A percentile compares a stretch with the other conserved stretches of the same genome.
Conservation (phyloP, 495 filamentous ascomycete species). For the Hyaloscypha bicolor region DNA sequence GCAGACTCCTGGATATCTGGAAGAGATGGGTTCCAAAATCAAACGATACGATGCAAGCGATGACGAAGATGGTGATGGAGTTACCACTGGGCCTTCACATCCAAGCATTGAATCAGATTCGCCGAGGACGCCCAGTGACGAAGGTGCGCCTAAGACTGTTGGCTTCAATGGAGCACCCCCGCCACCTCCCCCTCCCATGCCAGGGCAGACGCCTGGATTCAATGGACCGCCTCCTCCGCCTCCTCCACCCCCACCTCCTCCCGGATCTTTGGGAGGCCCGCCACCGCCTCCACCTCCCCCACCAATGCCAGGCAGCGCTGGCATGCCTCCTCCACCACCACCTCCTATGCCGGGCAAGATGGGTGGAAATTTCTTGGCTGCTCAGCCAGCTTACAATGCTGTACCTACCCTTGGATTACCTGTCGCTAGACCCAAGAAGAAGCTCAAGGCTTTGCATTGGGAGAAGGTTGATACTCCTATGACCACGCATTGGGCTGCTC, state of each 20-base stretch:
- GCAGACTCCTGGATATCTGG: conserved; percentile 75
- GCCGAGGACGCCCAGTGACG: conserved; percentile 71
- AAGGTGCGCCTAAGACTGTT: conserved; percentile 37
- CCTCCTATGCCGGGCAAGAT: conserved; percentile 64
- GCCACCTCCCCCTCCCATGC: conserved; percentile 55
- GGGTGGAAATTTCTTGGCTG: conserved; percentile 53
- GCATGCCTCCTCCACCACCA: conserved; percentile 45
- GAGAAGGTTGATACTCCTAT: conserved; percentile 95
- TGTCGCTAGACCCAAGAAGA: conserved; percentile 92
- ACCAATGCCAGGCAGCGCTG: conserved; percentile 41
- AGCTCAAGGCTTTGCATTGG: conserved; percentile 99
- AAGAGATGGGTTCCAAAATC: conserved; percentile 77
- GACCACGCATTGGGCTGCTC: conserved; percentile 92
- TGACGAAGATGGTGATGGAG: conserved; percentile 70
- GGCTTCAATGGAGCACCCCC: conserved; percentile 44
- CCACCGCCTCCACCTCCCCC: conserved; percentile 59
- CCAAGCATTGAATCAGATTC: conserved; percentile 72
- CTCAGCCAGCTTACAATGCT: conserved; percentile 44
- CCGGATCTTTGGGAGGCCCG: conserved; percentile 45
- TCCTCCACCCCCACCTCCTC: conserved; percentile 54
- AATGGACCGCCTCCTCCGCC: conserved; percentile 43
- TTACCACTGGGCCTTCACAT: conserved; percentile 77
- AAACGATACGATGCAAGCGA: conserved; percentile 71
- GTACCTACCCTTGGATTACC: conserved; percentile 59
- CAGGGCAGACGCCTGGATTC: conserved; percentile 46